Evolutionary conservation across 2,329 filamentous ascomycete species (phyloP), one percentile per base, ranked within the genome.

Genomic region (Cercospora brassicicola): DNA sequence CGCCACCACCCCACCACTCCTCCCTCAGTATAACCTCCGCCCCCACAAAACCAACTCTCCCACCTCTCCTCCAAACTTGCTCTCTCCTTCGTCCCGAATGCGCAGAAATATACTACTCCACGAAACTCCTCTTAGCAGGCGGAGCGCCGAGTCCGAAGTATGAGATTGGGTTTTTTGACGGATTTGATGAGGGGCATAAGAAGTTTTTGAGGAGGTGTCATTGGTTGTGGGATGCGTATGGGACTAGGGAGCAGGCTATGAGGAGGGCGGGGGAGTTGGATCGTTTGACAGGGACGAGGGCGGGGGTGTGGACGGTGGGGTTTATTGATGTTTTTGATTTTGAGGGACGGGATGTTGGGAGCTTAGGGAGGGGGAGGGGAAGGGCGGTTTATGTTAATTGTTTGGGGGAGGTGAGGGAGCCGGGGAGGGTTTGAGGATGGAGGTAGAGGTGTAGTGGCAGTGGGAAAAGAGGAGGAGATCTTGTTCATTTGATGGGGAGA

Each of bases 201-300:
- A 59, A 59, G 36, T 65, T 65, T 59, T 26, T 68, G 26, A 48
- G 30, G 20, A 59, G 66, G 26, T 57, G 59, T 20, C 62, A 68
- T 68, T 68, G 66, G 66, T 45, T 68, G 66, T 65, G 51, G 45
- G 66, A 68, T 65, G 53, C 62, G 8, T 68, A 68, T 65, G 66
- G 66, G 57, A 68, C 66, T 20, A 53, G 53, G 7, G 53, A 64
- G 36, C 57, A 68, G 51, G 66, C 66, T 23, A 56, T 65, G 62
- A n/a, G 4, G n/a, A 68, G 66, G 59, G 66, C 66, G 26, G 31
- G 57, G 28, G 62, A 68, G 48, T 59, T 68, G 62, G 66, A 68
- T 59, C 23, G 23, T 2, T 23, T 65, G 57, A 68, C 57, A 36
- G 57, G 57, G 28, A 45, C 61, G 39, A 65, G 62, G 15, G 62